Evolutionary conservation across 2,329 filamentous ascomycete genomes (phyloP).

Genomic region (Pestalotiopsis sp.): DNA sequence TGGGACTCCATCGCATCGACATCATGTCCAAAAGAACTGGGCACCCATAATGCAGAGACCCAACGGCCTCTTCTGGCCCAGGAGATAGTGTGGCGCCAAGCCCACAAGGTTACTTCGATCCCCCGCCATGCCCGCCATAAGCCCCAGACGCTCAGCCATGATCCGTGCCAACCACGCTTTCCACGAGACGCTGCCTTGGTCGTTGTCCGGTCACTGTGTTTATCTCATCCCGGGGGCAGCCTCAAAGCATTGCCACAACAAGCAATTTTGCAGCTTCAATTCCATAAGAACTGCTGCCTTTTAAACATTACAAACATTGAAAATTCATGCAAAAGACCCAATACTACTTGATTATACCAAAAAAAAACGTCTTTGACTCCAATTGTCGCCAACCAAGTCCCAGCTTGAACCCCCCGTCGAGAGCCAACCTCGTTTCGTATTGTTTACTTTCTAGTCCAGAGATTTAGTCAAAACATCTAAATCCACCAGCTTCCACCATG

Average conservation of each 20-base stretch:
- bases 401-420: neutral
- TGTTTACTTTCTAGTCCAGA: conserved; percentile 9
- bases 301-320: neutral
- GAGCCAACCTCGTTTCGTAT: neutral
- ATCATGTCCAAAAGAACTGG: too few species aligned
- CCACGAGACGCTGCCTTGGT: neutral
- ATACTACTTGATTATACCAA: neutral
- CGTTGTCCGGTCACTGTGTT: conserved; percentile 11
- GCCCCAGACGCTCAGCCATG: conserved; percentile 2
- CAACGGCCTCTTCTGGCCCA: neutral
- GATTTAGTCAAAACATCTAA: conserved; percentile 4
- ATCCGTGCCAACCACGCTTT: conserved; percentile 9
- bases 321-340: neutral
- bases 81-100: neutral
- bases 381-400: neutral
- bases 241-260: neutral
- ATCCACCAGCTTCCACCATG: conserved; percentile 3
- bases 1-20: too few species aligned
- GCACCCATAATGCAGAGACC: too few species aligned
- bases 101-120: neutral
- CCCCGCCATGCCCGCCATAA: neutral
- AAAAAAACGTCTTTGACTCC: neutral
- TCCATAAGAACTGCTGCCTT: neutral
- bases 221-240: conserved; percentile 2
- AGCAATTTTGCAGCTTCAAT: neutral